These are phyloP conservation scores for Saccharomyces kudriavzevii DNA, from an alignment of 805 yeast genomes.

Conservation along the genomic window DNA sequence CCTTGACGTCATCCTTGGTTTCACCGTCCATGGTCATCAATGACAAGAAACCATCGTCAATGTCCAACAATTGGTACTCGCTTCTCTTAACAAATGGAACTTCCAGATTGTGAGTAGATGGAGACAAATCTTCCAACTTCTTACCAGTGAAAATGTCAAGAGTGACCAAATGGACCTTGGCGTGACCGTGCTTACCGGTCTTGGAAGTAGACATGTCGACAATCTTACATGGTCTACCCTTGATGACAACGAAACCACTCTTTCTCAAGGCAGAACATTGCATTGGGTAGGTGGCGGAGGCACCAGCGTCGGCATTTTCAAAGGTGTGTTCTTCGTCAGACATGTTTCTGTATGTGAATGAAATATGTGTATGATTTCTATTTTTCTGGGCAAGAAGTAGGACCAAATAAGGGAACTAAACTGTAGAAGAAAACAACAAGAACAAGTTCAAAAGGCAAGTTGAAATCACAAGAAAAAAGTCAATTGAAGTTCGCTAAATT, in stretches of 20 bases:
- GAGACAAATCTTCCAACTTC: slow-evolving; percentile 99
- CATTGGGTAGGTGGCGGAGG: slow-evolving; percentile 96
- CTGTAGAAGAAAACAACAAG: not conserved
- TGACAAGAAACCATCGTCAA: slow-evolving; percentile 95
- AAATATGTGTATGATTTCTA: not conserved
- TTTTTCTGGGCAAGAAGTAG: not conserved
- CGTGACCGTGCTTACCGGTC: slow-evolving; percentile 99
- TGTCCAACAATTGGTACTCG: slow-evolving; percentile 95
- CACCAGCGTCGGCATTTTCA: slow-evolving; percentile 98
- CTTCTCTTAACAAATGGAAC: slow-evolving; percentile 95
- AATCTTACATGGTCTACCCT: slow-evolving; percentile 99
- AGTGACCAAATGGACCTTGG: slow-evolving; percentile 99
- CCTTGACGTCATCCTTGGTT: slow-evolving; percentile 97
- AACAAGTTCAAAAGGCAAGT: not conserved
- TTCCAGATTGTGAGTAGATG: slow-evolving; percentile 99
- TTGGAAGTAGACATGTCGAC: slow-evolving; percentile 99
- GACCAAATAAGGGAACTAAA: not conserved
- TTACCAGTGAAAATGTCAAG: slow-evolving; percentile 97
- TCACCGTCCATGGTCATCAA: slow-evolving; percentile 97
- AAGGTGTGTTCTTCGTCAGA: slow-evolving; percentile 67
- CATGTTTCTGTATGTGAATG: slow-evolving; percentile 15
- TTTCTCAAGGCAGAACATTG: slow-evolving; percentile 99
- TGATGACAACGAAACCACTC: slow-evolving; percentile 98
- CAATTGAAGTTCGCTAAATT: not conserved
- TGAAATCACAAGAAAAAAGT: not conserved